Conservation (phyloP, 1,284 basidiomycete genomes). For the Amylostereum areolatum region DNA sequence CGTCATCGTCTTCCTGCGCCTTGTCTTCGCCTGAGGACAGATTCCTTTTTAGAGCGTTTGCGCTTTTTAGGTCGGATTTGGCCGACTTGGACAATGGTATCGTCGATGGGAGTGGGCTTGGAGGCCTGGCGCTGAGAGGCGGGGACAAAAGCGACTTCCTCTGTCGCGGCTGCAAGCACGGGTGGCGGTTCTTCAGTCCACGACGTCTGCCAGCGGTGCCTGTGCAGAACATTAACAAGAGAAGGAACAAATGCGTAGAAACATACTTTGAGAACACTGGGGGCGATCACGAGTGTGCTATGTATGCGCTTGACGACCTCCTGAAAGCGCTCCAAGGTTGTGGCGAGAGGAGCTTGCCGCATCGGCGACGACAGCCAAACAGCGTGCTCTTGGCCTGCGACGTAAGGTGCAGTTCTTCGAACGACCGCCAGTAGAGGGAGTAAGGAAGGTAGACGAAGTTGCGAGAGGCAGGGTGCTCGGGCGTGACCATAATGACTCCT, state of each 20-base stretch:
- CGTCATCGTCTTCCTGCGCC: constrained; percentile 1
- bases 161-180: constrained; percentile 23
- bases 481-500: neutral
- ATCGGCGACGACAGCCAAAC: neutral
- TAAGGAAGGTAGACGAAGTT: neutral
- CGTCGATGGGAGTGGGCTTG: constrained; percentile 34
- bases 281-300: constrained; percentile 37
- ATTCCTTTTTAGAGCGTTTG: constrained; percentile 37
- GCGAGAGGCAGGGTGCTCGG: neutral
- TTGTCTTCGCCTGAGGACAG: constrained; percentile 12
- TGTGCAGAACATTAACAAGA: neutral
- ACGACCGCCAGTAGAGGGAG: no score
- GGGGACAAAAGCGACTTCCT: constrained; percentile 71
- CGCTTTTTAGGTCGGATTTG: constrained; percentile 52
- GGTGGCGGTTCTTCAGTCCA: constrained; percentile 20
- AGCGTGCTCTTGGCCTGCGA: neutral
- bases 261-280: constrained; percentile 38
- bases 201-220: constrained; percentile 5
- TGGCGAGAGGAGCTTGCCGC: neutral
- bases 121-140: constrained; percentile 37
- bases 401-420: neutral
- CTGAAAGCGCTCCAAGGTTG: constrained; percentile 20
- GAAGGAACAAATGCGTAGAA: neutral
- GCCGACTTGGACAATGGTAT: constrained; percentile 69
- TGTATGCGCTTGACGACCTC: constrained; percentile 37